These are phyloP conservation scores for Neoscytalidium dimidiatum DNA, from an alignment of 2,329 filamentous ascomycete genomes.

Conservation along the genomic window DNA sequence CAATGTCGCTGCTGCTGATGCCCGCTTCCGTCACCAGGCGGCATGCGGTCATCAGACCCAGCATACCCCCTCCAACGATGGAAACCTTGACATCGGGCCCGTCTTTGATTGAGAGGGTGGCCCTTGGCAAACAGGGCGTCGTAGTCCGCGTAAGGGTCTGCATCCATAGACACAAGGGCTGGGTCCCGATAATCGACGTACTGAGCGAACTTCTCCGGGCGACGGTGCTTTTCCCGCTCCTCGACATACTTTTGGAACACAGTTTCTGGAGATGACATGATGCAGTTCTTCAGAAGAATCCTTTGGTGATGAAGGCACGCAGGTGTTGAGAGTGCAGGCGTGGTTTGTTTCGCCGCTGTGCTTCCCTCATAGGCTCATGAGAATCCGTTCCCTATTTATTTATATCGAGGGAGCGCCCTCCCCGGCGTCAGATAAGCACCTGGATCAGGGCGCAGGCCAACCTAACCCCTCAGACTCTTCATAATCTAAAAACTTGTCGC, in stretches of 20 bases:
- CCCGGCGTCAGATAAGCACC: too few relatives aligned
- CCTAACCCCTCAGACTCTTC: too few relatives aligned
- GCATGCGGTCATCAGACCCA: not conserved
- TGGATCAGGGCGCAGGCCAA: too few relatives aligned
- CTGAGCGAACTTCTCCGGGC: not conserved
- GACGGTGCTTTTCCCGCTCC: not conserved
- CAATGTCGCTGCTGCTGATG: constrained; percentile 44
- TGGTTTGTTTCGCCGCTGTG: too few relatives aligned
- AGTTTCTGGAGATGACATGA: too few relatives aligned
- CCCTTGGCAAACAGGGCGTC: not conserved
- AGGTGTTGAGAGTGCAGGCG: too few relatives aligned
- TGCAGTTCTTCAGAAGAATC: too few relatives aligned
- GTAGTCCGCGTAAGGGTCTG: constrained; percentile 30
- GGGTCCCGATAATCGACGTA: not conserved
- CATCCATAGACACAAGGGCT: not conserved
- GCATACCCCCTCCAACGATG: constrained; percentile 41
- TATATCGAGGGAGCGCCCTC: too few relatives aligned
- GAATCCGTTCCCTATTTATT: too few relatives aligned
- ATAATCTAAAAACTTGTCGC: too few relatives aligned
- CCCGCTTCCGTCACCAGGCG: constrained; percentile 29
- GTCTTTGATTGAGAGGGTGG: not conserved
- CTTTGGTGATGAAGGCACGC: too few relatives aligned
- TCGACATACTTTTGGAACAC: not conserved
- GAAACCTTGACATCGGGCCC: constrained; percentile 26
- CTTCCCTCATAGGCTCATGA: too few relatives aligned